Evolutionary conservation across 192 early-diverging fungal genomes (phyloP), one percentile per base, ranked within the genome.

Genomic region (Paraglomus brasilianum): DNA sequence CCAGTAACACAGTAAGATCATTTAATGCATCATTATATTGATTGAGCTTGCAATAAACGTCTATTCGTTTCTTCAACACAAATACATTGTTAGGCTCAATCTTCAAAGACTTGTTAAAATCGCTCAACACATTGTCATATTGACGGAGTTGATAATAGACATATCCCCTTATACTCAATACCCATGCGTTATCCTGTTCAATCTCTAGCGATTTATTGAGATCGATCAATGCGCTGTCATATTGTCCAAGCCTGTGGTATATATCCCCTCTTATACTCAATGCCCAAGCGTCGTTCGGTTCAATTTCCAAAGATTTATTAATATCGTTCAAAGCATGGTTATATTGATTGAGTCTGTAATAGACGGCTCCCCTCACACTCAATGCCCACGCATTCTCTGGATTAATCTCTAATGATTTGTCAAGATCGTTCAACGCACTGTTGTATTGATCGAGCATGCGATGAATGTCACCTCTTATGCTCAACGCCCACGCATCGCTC

Each of bases 261-360:
- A 69, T 44, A 24, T 53, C 66, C 8, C 66, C 66, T 15, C 66
- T 24, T 30, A 41, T 39, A 19, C 24, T 7, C 19, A 56, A 22
- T n/a, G 42, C 66, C 30, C 15, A 69, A 19, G 47, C 42, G 17
- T 56, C 38, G 5, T 2, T 11, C 11, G 66, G 66, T 36, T 53
- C 52, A 56, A 56, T 2, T 47, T 69, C 43, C 17, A 69, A 45
- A 45, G 43, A 9, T 56, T 11, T 56, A 57, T 15, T 22, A 50
- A 69, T 46, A 69, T 69, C 66, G 14, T 3, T 8, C 47, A 69
- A 45, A 52, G 66, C 66, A 8, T 38, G 10, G 14, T 53, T 30
- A 57, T 48, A 53, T 11, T 56, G 9, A 57, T 56, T 11, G n/a
- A 53, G 13, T 53, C 30, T 30, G 42, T 55, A 19, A 56, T 43